These are phyloP conservation scores for Leishmania martiniquensis DNA, from an alignment of 208 protist species.

Conservation along the genomic window DNA sequence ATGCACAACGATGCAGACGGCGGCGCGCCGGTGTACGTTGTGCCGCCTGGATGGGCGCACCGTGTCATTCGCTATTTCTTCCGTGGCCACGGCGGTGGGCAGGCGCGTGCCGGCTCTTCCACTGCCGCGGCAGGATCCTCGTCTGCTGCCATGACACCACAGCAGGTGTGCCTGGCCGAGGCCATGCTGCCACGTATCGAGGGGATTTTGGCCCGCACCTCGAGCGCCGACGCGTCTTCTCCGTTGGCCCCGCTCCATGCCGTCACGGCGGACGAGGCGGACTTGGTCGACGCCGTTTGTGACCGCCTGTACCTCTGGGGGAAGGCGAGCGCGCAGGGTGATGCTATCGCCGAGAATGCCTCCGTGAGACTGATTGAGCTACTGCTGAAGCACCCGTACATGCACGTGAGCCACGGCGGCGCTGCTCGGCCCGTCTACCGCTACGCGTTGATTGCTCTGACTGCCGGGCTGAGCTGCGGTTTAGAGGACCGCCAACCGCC, in stretches of 20 bases:
- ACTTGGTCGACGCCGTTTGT: conserved; percentile 68
- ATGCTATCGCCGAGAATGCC: conserved; percentile 29
- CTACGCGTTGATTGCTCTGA: conserved; percentile 58
- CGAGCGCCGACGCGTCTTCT: not conserved
- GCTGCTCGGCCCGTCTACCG: conserved; percentile 62
- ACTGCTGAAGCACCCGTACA: conserved; percentile 71
- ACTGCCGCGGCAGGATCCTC: not conserved
- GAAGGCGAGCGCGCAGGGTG: not conserved
- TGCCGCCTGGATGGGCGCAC: conserved; percentile 37
- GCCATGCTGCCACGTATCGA: conserved; percentile 28
- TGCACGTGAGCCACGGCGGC: conserved; percentile 41
- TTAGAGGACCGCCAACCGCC: conserved; percentile 16
- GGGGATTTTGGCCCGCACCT: conserved; percentile 10
- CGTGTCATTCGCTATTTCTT: conserved; percentile 55
- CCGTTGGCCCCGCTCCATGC: not conserved
- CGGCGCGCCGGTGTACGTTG: conserved; percentile 24
- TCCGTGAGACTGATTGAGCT: conserved; percentile 48
- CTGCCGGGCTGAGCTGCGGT: conserved; percentile 49
- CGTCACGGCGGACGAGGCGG: conserved; percentile 34
- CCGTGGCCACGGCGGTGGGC: conserved; percentile 2
- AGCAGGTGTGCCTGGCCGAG: conserved; percentile 27
- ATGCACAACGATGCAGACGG: conserved; percentile 10
- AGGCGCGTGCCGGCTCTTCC: conserved; percentile 12
- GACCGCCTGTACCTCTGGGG: conserved; percentile 35
- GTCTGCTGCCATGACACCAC: conserved; percentile 12